Conservation (phyloP, 768 basidiomycete species). For the Melanogaster broomeanus region DNA sequence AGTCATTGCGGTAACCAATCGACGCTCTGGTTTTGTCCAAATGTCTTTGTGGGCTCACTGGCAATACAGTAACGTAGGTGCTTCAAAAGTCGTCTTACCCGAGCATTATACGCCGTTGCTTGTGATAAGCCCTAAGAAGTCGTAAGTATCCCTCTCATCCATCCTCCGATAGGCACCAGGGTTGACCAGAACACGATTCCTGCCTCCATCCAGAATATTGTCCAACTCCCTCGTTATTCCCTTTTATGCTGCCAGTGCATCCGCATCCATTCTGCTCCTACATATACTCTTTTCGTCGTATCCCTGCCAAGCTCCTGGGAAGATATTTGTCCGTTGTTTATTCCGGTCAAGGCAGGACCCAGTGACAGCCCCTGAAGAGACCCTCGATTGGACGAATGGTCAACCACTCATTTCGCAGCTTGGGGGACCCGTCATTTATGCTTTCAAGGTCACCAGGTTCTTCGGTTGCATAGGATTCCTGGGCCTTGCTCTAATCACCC, state of each 20-base stretch:
- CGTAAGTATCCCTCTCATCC: neutral
- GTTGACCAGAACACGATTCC: neutral
- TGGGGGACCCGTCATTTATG: constrained; percentile 25
- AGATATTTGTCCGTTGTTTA: constrained; percentile 1
- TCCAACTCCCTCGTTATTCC: constrained; percentile 12
- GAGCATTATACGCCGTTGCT: neutral
- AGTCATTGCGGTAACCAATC: no score
- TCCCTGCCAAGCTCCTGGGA: constrained; percentile 1
- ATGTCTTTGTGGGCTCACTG: constrained; percentile 8
- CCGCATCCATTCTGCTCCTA: constrained; percentile 3
- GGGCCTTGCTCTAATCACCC: constrained; percentile 12
- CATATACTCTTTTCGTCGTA: constrained; percentile 1
- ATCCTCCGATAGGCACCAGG: no score
- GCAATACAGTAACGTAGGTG: neutral
- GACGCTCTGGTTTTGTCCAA: neutral
- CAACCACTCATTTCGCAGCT: constrained; percentile 12
- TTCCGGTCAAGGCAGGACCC: neutral
- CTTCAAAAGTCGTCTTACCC: constrained; percentile 8
- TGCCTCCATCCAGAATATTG: neutral
- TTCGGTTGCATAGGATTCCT: constrained; percentile 21
- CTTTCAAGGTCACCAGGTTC: constrained; percentile 21
- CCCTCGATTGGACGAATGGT: neutral
- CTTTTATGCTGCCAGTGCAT: constrained; percentile 10
- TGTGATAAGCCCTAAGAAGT: neutral
- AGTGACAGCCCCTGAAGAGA: neutral